Percentiles rank a stretch among this genome's conserved stretches.
These are phyloP conservation scores for Nicotiana knightiana DNA, from an alignment of 257 asterid species.

Conservation along the genomic window DNA sequence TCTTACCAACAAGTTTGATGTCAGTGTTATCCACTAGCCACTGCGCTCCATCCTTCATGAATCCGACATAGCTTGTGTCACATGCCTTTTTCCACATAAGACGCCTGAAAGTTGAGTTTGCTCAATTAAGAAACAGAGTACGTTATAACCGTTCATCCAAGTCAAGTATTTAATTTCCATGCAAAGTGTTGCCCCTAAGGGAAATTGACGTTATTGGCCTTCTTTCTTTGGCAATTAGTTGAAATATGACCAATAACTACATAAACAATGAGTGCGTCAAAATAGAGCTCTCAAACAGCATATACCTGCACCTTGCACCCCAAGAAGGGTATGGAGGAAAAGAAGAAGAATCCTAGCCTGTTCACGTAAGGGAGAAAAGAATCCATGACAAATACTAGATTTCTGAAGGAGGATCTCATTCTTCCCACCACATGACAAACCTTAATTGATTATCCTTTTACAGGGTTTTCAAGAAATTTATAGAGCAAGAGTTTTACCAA, in stretches of 20 bases:
- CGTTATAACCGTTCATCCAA: neutral
- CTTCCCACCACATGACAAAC: neutral
- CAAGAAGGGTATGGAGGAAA: neutral
- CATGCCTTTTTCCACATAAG: constrained; percentile 85
- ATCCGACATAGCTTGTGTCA: constrained; percentile 85
- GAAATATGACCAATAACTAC: neutral
- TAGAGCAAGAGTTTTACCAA: neutral
- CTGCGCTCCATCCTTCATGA: constrained; percentile 91
- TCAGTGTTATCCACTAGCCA: constrained; percentile 97
- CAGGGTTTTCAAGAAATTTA: neutral
- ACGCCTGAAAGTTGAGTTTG: constrained; percentile 41
- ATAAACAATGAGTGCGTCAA: neutral
- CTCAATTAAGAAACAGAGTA: neutral
- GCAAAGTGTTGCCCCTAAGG: neutral
- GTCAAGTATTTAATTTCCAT: neutral
- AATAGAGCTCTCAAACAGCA: neutral
- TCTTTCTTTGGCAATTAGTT: neutral
- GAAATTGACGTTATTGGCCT: neutral
- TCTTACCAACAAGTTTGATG: constrained; percentile 86
- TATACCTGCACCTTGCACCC: neutral
- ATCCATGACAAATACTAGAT: neutral
- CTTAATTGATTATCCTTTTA: neutral
- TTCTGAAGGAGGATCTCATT: neutral
- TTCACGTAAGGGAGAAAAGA: neutral
- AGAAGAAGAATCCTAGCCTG: neutral